phyloP scores from a whole-genome alignment of 129 eudicot species.

The Escallonia herrerae region DNA sequence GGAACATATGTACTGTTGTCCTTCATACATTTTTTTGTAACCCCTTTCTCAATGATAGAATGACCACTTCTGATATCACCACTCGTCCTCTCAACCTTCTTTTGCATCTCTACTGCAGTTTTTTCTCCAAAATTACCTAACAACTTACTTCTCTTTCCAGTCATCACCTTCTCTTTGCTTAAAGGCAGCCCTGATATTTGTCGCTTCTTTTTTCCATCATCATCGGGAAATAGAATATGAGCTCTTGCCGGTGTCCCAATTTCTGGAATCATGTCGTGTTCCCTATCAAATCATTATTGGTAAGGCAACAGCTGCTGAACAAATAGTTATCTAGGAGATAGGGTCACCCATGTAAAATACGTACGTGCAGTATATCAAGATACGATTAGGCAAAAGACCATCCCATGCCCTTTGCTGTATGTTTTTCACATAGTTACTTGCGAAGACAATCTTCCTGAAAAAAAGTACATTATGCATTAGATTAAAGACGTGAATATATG shows the following conservation, averaged over 20 bases:
- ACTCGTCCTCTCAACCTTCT: conserved; percentile 13
- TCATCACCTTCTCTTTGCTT: conserved; percentile 8
- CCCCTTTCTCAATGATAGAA: conserved; percentile 7
- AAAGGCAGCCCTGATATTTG: conserved; percentile 11
- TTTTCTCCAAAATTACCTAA: conserved; percentile 21
- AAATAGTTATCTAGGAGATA: not conserved
- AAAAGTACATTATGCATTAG: conserved; percentile 1
- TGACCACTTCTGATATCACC: conserved; percentile 4
- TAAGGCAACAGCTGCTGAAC: conserved; percentile 1
- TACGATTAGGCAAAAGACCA: conserved; percentile 53
- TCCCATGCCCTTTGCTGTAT: conserved; percentile 68
- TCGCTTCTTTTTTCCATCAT: conserved; percentile 20
- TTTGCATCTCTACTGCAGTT: conserved; percentile 14
- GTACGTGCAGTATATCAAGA: conserved; percentile 85
- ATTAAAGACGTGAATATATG: not conserved
- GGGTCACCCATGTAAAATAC: conserved; percentile 8
- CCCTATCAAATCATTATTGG: conserved; percentile 39
- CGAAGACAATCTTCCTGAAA: conserved; percentile 43
- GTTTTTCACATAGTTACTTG: conserved; percentile 23
- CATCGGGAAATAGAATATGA: conserved; percentile 55
- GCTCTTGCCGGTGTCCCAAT: conserved; percentile 61
- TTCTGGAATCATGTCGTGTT: conserved; percentile 45
- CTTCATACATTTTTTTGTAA: not conserved
- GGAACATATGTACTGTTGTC: conserved; percentile 7
- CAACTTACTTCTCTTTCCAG: conserved; percentile 31